Evolutionary conservation across 176 grass and related monocot genomes (phyloP).

Genomic region (Lolium multiflorum): DNA sequence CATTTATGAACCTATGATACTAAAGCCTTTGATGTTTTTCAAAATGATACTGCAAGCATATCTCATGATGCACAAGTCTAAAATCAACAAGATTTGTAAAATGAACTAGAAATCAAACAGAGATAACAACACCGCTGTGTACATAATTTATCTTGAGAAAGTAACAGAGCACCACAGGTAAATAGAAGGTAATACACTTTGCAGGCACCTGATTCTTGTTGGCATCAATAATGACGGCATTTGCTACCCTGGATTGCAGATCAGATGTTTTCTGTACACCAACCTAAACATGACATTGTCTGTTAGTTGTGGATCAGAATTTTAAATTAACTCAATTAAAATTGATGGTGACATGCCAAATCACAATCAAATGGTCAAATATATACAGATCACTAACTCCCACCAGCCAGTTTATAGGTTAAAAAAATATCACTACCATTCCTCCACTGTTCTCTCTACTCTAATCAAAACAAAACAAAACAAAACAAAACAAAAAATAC

Average conservation of each 20-base stretch:
- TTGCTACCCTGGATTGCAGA: conserved; percentile 69
- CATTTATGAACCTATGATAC: conserved; percentile 24
- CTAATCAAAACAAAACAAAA: conserved; percentile 34
- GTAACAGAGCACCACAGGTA: background rate
- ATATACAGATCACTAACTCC: background rate
- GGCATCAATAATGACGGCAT: conserved; percentile 79
- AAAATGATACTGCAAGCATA: background rate
- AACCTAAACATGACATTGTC: conserved; percentile 58
- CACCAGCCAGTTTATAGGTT: background rate
- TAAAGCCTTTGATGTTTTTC: conserved; percentile 5
- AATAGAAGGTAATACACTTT: background rate
- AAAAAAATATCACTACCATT: background rate
- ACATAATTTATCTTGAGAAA: conserved; percentile 32
- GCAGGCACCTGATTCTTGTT: conserved; percentile 91
- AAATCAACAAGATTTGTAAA: conserved; percentile 26
- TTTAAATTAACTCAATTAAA: conserved; percentile 28
- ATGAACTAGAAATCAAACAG: background rate
- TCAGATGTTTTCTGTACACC: conserved; percentile 87
- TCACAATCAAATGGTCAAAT: conserved; percentile 17
- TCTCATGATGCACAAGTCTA: background rate
- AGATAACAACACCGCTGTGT: background rate
- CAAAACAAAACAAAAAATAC: conserved; percentile 23
- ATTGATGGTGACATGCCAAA: conserved; percentile 3
- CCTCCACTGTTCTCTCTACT: background rate
- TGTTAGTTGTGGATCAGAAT: conserved; percentile 20